Conservation (phyloP, 495 filamentous ascomycete genomes). For the Glutinoglossum americanum region DNA sequence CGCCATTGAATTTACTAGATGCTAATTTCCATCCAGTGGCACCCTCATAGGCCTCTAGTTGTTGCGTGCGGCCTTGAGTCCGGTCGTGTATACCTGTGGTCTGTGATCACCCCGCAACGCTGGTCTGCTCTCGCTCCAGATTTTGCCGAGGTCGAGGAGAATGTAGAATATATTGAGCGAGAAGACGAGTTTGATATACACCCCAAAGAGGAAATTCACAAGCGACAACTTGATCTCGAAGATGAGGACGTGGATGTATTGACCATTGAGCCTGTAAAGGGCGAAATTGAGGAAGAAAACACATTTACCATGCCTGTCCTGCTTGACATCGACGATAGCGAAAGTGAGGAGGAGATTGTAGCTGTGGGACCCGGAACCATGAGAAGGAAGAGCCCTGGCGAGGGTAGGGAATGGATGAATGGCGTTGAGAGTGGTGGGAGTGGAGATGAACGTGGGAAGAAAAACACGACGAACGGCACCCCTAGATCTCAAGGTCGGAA, state of each 20-base stretch:
- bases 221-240: conserved; percentile 69
- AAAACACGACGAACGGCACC: background rate
- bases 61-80: conserved; percentile 79
- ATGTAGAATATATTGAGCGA: conserved; percentile 81
- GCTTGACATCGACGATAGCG: conserved; percentile 54
- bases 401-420: conserved; percentile 31
- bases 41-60: conserved; percentile 70
- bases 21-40: conserved; percentile 33
- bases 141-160: conserved; percentile 94
- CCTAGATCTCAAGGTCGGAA: background rate
- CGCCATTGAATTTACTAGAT: background rate
- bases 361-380: conserved; percentile 68
- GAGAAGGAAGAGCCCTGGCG: conserved; percentile 48
- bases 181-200: conserved; percentile 98
- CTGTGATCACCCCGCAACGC: conserved; percentile 72
- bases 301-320: conserved; percentile 74
- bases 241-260: conserved; percentile 79
- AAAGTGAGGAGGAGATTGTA: conserved; percentile 75
- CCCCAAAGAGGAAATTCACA: conserved; percentile 82
- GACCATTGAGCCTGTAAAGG: conserved; percentile 45
- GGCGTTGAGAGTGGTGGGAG: conserved; percentile 21
- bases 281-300: conserved; percentile 29
- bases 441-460: conserved; percentile 19
- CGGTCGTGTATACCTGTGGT: conserved; percentile 82
- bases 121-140: conserved; percentile 95